phyloP scores from a whole-genome alignment of 495 filamentous ascomycete species.

The Saxispiralis lemnorum region DNA sequence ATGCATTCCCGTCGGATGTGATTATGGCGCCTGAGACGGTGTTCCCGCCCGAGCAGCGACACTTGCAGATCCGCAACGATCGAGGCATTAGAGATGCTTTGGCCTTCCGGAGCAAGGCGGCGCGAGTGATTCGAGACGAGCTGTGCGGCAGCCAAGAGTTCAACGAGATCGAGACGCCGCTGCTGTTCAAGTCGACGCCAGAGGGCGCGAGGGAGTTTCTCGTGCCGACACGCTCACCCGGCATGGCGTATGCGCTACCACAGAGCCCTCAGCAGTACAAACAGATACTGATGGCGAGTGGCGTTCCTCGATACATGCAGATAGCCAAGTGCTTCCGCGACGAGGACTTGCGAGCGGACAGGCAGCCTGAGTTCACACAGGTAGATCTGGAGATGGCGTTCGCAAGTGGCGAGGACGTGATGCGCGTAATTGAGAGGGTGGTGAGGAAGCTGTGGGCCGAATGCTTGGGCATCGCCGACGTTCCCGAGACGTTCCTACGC shows the following conservation, averaged over 20 bases:
- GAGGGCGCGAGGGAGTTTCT: constrained; percentile 91
- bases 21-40: constrained; percentile 51
- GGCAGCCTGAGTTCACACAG: constrained; percentile 95
- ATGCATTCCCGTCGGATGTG: constrained; percentile 59
- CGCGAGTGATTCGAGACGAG: constrained; percentile 33
- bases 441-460: constrained; percentile 39
- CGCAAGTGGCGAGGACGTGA: constrained; percentile 54
- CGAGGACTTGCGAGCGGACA: constrained; percentile 80
- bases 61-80: constrained; percentile 70
- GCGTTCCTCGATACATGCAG: constrained; percentile 68
- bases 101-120: constrained; percentile 36
- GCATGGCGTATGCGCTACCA: constrained; percentile 72
- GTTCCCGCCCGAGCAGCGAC: constrained; percentile 55
- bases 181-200: constrained; percentile 93
- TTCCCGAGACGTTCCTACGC: constrained; percentile 31
- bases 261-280: constrained; percentile 98
- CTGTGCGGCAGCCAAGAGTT: constrained; percentile 38
- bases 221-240: constrained; percentile 65
- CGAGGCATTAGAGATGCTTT: constrained; percentile 43
- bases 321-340: constrained; percentile 91
- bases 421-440: constrained; percentile 46
- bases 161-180: constrained; percentile 71
- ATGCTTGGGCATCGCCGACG: constrained; percentile 16
- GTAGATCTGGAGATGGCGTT: constrained; percentile 88
- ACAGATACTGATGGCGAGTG: constrained; percentile 89